Base-by-base conservation (phyloP, 805 yeast genomes). In the Candida sonorensis region DNA sequence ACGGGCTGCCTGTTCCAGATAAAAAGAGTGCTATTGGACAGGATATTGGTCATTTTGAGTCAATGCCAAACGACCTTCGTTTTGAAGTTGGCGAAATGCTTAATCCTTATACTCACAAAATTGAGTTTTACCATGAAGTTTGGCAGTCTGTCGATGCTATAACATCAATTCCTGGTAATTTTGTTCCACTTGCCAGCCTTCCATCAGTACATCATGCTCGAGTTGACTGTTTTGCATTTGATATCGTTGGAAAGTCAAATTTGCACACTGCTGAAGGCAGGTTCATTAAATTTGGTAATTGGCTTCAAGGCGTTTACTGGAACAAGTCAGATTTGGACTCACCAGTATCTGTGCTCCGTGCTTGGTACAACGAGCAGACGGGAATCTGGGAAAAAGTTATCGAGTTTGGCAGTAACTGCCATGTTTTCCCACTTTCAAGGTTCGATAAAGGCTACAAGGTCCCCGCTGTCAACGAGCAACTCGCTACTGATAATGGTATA, bases 91-190 rank as follows among this genome's bases (percentile, higher is more conserved):
- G 77, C 0, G 41, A 40, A 4, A 72, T 75, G 79, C 36, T 40
- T 3, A 69, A 72, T 41, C 66, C 69, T 2, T 62, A 39, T 2
- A 59, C 72, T 1, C 67, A 67, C 0, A 41, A 44, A n/a, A 42
- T 51, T 4, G 67, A 65, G 34, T 58, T 58, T 9, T 75, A 72
- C 38, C 53, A 68, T 23, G 81, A 75, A 49, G 59, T 69, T 17
- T 75, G 82, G 82, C 50, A 69, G 42, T 60, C 69, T 14, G 42
- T 74, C 20, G 67, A 69, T 42, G 64, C 72, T 2, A 33, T 43
- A n/a, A 34, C 42, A 9, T 45, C 59, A 21, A 36, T 60, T 1
- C 62, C 66, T 26, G 59, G 19, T 6, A 17, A 35, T 6, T 37
- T 37, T 23, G 16, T 23, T 5, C 26, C n/a, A 23, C 26, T 10